Base-by-base conservation (phyloP, 768 basidiomycete species). In the Suillus ampliporus region DNA sequence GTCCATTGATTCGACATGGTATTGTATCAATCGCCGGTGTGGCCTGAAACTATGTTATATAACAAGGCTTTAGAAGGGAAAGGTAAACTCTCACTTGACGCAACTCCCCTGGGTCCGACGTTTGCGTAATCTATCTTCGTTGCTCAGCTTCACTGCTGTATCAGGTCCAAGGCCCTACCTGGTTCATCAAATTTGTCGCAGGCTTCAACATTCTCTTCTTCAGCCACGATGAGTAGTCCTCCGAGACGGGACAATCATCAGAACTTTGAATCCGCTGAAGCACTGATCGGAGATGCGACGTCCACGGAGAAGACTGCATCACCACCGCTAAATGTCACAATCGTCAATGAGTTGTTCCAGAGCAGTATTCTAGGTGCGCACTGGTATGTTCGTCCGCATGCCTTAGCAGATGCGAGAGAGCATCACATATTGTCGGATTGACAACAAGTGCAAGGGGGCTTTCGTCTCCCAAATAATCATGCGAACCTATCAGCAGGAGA, bases 401-500 rank as follows among this genome's bases (percentile, higher is more conserved):
- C 48, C 68, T 70, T 35, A 80, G 61, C 17, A 90, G 66, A 52
- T 70, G 75, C 3, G 71, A 60, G 58, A 91, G 66, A 13, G 83
- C 87, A 37, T 69, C 65, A 63, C 85, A 90, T 59, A 91, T 72
- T 17, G 75, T 71, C 10, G 85, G 80, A 53, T 79, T 79, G 11
- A 83, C 73, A 34, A 87, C 65, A 50, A 88, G 66, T 11, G 83
- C 83, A 28, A 89, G 74, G 2, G 83, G 75, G 62, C 84, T 83
- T 34, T 85, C 80, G 40, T 83, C 82, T 31, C 72, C 78, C n/a
- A 72, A 38, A 60, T 82, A 80, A 46, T 82, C 73, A 28, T 73
- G 77, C n/a, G 79, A 76, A 37, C 85, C 67, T 40, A 86, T 82
- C 41, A 84, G 72, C 7, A 87, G 65, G 7, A 86, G 67, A 1